Base-by-base conservation (phyloP, 768 basidiomycete species). In the Clitopilus passeckerianus region DNA sequence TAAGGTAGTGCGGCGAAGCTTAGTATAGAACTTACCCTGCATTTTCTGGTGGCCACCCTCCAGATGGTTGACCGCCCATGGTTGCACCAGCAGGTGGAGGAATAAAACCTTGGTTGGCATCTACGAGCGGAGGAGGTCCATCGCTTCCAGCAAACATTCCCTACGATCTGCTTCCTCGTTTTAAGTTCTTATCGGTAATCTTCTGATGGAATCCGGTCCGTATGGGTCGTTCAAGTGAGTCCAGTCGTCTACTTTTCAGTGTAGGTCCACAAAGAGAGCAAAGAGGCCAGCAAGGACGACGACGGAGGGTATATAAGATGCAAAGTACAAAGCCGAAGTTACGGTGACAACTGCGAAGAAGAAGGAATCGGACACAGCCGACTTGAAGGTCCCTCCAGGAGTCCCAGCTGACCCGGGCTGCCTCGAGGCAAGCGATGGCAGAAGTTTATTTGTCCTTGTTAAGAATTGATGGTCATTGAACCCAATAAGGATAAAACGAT, bases 81-180 rank as follows among this genome's bases (percentile, higher is more conserved):
- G 66, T 65, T 23, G 69, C 70, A n/a, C 73, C 73, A 7, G 67
- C 64, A 0, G 74, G 74, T 5, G 75, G 73, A 0, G 75, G 72
- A 4, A 72, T 71, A 44, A 73, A 70, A 1, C 61, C 58, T 6
- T 63, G 61, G 8, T 54, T 37, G 22, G 57, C 18, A 20, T 69
- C 71, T 7, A 69, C 52, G 2, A 63, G 59, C 41, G 61, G 58
- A 7, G 71, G 71, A 50, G 46, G 46, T 23, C 46, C 46, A 23
- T 50, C 46, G 18, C 18, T n/a, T n/a, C 22, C 46, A 50, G 18
- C 16, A 18, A 20, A 50, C 46, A 50, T 50, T 22, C n/a, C 20
- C 37, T 41, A 15, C 10, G 10, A 9, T 41, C 37, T 4, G 3
- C 27, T 30, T 30, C 27, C 10, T n/a, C 14, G 37, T 41, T n/a